Conservation (phyloP, 1,139 yeast genomes). For the Ogataea hybrid region DNA sequence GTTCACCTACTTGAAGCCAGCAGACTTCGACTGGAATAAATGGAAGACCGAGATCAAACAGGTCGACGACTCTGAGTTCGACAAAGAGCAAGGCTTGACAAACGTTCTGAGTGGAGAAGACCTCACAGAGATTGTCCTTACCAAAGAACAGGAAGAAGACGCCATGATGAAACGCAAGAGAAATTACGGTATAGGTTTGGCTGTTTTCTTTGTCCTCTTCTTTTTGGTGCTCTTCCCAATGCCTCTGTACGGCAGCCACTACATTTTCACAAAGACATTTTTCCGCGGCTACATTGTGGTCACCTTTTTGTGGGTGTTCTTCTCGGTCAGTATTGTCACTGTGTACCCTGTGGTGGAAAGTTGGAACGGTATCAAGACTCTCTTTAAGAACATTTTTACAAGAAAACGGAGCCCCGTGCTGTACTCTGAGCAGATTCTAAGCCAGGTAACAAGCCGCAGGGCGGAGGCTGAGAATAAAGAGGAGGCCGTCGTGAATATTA, state of each 20-base stretch:
- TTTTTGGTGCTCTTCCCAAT: conserved; percentile 33
- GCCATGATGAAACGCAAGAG: conserved; percentile 27
- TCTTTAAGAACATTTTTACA: conserved; percentile 5
- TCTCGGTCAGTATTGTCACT: conserved; percentile 34
- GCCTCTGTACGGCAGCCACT: conserved; percentile 36
- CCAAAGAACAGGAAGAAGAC: conserved; percentile 24
- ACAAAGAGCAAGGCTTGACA: conserved; percentile 28
- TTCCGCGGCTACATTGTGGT: conserved; percentile 40
- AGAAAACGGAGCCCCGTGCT: not conserved
- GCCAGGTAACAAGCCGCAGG: conserved; percentile 3
- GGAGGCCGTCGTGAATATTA: conserved; percentile 1
- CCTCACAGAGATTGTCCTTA: conserved; percentile 28
- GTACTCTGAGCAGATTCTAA: conserved; percentile 7
- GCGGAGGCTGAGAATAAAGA: not conserved
- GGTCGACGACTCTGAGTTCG: conserved; percentile 28
- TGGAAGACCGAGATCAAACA: conserved; percentile 26
- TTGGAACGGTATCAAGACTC: conserved; percentile 13
- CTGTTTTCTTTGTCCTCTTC: conserved; percentile 29
- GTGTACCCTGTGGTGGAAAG: conserved; percentile 39
- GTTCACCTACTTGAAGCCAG: conserved; percentile 31
- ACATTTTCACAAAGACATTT: conserved; percentile 34
- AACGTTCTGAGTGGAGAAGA: conserved; percentile 34
- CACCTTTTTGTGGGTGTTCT: conserved; percentile 38
- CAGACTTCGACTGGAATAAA: conserved; percentile 37
- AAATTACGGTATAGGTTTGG: conserved; percentile 26